Evolutionary conservation across 2,329 filamentous ascomycete species (phyloP).

Genomic region (Sporothrix variecibatus): DNA sequence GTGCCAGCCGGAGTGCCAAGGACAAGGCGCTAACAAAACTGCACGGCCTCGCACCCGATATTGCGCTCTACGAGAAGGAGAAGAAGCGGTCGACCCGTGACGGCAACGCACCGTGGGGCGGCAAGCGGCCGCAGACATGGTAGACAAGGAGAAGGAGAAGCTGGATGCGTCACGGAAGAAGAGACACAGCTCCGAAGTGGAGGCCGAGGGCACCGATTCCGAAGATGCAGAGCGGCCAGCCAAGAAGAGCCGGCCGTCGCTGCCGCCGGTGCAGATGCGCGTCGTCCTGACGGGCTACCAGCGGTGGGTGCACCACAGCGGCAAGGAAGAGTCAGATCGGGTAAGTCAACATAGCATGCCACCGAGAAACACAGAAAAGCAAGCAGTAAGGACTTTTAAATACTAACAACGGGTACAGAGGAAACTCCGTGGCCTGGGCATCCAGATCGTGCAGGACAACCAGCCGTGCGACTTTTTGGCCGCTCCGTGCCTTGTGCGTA

Average conservation of each 20-base stretch:
- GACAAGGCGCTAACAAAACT: conserved; percentile 76
- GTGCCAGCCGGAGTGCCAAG: conserved; percentile 83
- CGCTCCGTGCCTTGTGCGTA: conserved; percentile 83
- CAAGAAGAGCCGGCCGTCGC: conserved; percentile 64
- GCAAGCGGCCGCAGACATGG: conserved; percentile 62
- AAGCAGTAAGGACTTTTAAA: neutral
- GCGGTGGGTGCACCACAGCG: conserved; percentile 72
- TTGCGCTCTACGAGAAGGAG: conserved; percentile 90
- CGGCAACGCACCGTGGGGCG: conserved; percentile 57
- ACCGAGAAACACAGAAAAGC: neutral
- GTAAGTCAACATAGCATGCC: neutral
- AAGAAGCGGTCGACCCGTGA: conserved; percentile 68
- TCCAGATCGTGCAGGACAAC: conserved; percentile 75
- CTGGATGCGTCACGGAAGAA: conserved; percentile 56
- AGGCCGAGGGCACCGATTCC: conserved; percentile 43
- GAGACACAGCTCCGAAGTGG: conserved; percentile 26
- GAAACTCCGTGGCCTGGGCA: conserved; percentile 79
- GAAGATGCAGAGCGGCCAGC: conserved; percentile 53
- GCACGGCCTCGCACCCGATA: conserved; percentile 77
- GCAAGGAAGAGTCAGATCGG: conserved; percentile 76
- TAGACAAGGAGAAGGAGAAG: conserved; percentile 58
- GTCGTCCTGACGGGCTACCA: conserved; percentile 83
- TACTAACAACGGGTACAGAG: conserved; percentile 42
- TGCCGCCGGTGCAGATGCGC: conserved; percentile 68
- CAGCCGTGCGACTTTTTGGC: conserved; percentile 81